Evolutionary conservation across 2,329 filamentous ascomycete species (phyloP), one percentile per base, ranked within the genome.

Genomic region (Calonectria crousiana): DNA sequence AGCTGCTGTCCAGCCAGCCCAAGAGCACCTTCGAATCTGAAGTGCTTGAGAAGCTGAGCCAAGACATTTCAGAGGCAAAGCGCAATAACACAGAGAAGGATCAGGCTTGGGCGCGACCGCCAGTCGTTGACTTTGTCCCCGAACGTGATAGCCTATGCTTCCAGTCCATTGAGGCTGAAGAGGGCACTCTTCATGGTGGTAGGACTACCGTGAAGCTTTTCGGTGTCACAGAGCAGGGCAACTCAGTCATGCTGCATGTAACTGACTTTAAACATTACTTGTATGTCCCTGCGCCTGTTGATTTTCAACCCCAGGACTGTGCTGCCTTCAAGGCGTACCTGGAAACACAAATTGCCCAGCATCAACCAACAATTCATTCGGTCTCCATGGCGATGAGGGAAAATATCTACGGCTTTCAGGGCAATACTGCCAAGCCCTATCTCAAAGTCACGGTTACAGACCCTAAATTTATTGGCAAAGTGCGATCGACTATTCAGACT

Each of bases 221-320:
- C 85, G 97, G 97, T 80, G 95, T 98, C 5, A 98, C 95, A 2
- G 85, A 91, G 80, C 84, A 88, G 74, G 97, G 97, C 69, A 94
- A 99, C 85, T 99, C 97, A 4, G 95, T 98, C 49, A 91, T 99
- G 84, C 89, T 99, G 16, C 97, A 99, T 84, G 96, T 99, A 76
- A 98, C 95, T 20, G 95, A 95, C 82, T 99, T 99, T 85, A 93
- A 95, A 79, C 97, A 99, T 84, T 99, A 99, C 83, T 92, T 99
- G 71, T 99, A 98, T 81, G 92, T 98, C 58, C 94, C 95, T 13
- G 97, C 97, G 0, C 97, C 97, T 0, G 87, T 96, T 11, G 91
- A 92, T 32, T 99, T 99, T 84, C 91, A 91, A 34, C 92, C 92
- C 58, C 89, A 92, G 52, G 95, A 99, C 82, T 95, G 95, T 83